Percentiles rank a stretch among this genome's conserved stretches.
phyloP scores from a whole-genome alignment of 2,329 filamentous ascomycete genomes.

The Aspergillus fumigatus region DNA sequence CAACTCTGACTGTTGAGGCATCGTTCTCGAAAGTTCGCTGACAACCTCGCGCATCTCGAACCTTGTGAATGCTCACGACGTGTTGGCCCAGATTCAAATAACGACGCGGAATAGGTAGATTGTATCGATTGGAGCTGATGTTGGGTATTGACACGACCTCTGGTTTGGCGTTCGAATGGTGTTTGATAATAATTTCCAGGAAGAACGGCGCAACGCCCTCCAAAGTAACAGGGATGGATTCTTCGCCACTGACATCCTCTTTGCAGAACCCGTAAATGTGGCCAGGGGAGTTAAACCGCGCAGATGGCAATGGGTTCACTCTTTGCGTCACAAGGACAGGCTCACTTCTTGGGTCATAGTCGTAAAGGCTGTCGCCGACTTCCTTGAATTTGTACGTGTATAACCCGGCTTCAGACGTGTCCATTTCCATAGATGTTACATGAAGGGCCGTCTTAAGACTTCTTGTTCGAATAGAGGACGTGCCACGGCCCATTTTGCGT shows the following conservation, averaged over 20 bases:
- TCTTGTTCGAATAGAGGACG: slow-evolving; percentile 61
- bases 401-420: slow-evolving; percentile 74
- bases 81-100: slow-evolving; percentile 86
- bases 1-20: slow-evolving; percentile 76
- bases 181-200: slow-evolving; percentile 88
- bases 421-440: slow-evolving; percentile 75
- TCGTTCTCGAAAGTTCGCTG: slow-evolving; percentile 69
- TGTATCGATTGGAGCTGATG: slow-evolving; percentile 68
- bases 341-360: slow-evolving; percentile 62
- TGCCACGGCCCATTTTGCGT: slow-evolving; percentile 64
- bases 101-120: slow-evolving; percentile 77
- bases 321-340: slow-evolving; percentile 72
- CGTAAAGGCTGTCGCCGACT: slow-evolving; percentile 81
- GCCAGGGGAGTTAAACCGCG: slow-evolving; percentile 76
- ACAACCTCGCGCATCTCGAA: slow-evolving; percentile 83
- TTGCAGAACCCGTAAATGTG: slow-evolving; percentile 96
- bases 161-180: slow-evolving; percentile 72
- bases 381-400: slow-evolving; percentile 84
- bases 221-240: slow-evolving; percentile 81
- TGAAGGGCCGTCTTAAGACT: slow-evolving; percentile 72
- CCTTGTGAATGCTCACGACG: slow-evolving; percentile 80
- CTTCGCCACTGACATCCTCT: slow-evolving; percentile 73
- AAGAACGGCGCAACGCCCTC: slow-evolving; percentile 83
- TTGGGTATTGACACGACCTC: slow-evolving; percentile 78
- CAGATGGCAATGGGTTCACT: slow-evolving; percentile 78